Evolutionary conservation across 345 rosid species (phyloP), one percentile per base, ranked within the genome.

Genomic region (Hibiscus syriacus): DNA sequence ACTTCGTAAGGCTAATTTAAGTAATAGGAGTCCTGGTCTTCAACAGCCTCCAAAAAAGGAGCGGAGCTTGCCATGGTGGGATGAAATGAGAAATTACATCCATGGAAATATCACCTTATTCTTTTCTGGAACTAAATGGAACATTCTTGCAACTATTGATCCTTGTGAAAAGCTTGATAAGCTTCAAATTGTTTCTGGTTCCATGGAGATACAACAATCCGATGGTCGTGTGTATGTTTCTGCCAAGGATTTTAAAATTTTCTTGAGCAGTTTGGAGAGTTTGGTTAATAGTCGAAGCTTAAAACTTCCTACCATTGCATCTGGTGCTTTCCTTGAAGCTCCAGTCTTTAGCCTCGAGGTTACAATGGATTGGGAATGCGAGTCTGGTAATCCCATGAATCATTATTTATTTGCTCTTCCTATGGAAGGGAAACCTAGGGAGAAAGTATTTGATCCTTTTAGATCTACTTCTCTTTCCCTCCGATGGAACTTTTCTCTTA

Each of bases 1-100:
- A 39, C 97, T 94, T 71, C 97, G 97, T 69, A 90, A 97, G 81
- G 99, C 99, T 68, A 90, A 91, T 71, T 76, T 94, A 70, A 91
- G 99, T 81, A 77, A 61, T 71, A 82, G 87, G 75, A 80, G 85
- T 72, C 85, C 92, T 71, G 81, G 77, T 74, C 45, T 72, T 29
- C 81, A 76, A 10, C 82, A 71, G 74, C 88, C 87, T 26, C 78
- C 83, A 26, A 94, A 94, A 80, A 94, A 87, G 55, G 99, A 94
- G 79, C 84, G 86, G 72, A 94, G 80, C 74, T 90, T 94, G 66
- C 98, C 99, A 0, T 94, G 99, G 99, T 94, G 99, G 99, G 99
- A 94, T 87, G 99, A 91, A 55, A 85, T 92, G 93, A 87, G 99
- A 77, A 86, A 94, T 75, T 94, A 91, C 78, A 79, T 91, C 65